phyloP scores from a whole-genome alignment of 1,284 basidiomycete species.

The Ganoderma sp. region DNA sequence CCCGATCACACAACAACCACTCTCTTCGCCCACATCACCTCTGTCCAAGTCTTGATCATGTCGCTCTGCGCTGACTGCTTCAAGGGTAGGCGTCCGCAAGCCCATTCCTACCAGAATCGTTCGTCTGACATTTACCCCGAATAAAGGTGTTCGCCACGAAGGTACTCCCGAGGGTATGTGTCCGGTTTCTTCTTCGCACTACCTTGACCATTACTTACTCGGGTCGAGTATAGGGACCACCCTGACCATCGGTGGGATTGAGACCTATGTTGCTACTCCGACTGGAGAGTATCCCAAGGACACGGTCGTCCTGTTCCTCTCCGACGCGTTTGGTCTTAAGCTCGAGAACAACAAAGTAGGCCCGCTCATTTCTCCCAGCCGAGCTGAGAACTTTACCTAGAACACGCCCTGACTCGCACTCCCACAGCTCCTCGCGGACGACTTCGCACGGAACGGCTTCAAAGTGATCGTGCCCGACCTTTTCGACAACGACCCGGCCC shows the following conservation, averaged over 20 bases:
- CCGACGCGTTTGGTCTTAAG: constrained; percentile 57
- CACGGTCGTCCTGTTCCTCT: constrained; percentile 57
- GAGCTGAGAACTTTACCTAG: too few relatives aligned
- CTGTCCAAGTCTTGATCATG: constrained; percentile 19
- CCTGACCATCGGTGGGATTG: constrained; percentile 52
- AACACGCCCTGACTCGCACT: neutral
- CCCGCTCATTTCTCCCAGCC: neutral
- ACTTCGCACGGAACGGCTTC: constrained; percentile 60
- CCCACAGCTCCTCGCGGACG: constrained; percentile 53
- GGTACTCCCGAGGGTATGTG: constrained; percentile 39
- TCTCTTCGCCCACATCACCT: neutral
- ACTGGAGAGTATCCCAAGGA: constrained; percentile 53
- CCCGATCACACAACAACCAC: neutral
- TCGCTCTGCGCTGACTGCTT: constrained; percentile 36
- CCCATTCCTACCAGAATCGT: constrained; percentile 12
- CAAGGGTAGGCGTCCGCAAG: constrained; percentile 25
- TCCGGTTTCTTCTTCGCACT: neutral
- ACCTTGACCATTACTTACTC: neutral
- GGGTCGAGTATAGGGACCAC: constrained; percentile 38
- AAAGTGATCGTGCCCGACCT: constrained; percentile 53
- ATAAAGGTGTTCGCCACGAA: constrained; percentile 42
- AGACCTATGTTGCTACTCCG: constrained; percentile 56
- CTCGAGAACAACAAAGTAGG: constrained; percentile 50
- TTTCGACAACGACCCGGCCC: constrained; percentile 49
- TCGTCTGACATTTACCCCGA: neutral